Conservation (phyloP, 371 early-diverging fungal species). For the Syncephalastrum racemosum region DNA sequence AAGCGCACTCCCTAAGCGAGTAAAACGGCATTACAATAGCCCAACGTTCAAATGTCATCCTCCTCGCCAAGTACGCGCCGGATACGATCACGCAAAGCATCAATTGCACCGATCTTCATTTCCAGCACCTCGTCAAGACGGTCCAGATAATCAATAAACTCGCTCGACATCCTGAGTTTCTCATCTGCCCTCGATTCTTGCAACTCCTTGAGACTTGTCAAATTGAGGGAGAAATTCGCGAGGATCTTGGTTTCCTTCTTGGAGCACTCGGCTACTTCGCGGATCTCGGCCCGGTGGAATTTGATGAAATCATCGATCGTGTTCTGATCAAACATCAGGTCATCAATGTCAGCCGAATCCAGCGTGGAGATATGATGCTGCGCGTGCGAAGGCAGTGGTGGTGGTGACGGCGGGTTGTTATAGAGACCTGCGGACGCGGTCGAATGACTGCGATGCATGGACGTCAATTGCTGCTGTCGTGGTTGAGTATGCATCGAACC, state of each 20-base stretch:
- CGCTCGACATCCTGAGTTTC: conserved; percentile 27
- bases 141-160: conserved; percentile 46
- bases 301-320: conserved; percentile 70
- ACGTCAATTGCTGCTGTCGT: background rate
- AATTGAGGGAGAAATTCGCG: conserved; percentile 64
- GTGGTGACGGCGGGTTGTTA: background rate
- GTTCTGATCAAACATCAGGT: conserved; percentile 19
- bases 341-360: conserved; percentile 12
- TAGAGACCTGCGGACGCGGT: conserved; percentile 10
- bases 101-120: conserved; percentile 46
- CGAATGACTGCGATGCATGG: conserved; percentile 18
- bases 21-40: background rate
- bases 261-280: conserved; percentile 72
- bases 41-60: conserved; percentile 1
- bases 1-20: no score
- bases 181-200: conserved; percentile 18
- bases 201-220: conserved; percentile 28
- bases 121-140: conserved; percentile 55
- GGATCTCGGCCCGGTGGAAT: conserved; percentile 76
- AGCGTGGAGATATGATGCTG: background rate
- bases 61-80: conserved; percentile 15
- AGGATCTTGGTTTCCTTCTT: conserved; percentile 81
- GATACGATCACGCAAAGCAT: conserved; percentile 39
- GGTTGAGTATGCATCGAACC: background rate
- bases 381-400: conserved; percentile 8